Conservation (phyloP, 2,329 filamentous ascomycete species). For the Coniella vitis region DNA sequence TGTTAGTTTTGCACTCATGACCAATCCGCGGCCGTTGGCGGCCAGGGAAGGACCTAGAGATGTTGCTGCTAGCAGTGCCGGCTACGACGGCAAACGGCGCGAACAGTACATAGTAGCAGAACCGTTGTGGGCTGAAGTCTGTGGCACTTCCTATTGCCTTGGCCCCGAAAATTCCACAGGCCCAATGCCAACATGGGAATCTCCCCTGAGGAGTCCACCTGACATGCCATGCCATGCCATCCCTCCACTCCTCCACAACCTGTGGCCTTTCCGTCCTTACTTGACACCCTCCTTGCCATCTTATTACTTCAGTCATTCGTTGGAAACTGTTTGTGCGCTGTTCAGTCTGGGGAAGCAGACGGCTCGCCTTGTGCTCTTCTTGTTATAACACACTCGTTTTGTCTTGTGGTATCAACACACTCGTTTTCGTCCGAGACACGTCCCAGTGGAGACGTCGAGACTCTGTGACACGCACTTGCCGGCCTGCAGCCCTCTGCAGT, state of each 20-base stretch:
- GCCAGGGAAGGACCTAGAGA: too few relatives aligned
- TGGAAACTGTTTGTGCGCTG: neutral
- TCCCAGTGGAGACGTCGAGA: constrained; percentile 4
- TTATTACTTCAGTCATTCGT: constrained; percentile 5
- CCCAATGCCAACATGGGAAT: neutral
- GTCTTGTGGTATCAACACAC: constrained; percentile 7
- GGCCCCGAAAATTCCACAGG: constrained; percentile 6
- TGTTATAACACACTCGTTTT: constrained; percentile 1
- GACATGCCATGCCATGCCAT: neutral
- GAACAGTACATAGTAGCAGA: too few relatives aligned
- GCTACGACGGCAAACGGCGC: too few relatives aligned
- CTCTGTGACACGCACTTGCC: neutral
- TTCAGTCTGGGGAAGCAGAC: neutral
- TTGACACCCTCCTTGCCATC: neutral
- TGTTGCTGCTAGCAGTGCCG: too few relatives aligned
- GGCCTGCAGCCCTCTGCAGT: neutral
- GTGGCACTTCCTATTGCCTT: too few relatives aligned
- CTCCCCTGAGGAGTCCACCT: constrained; percentile 6
- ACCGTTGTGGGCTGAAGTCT: too few relatives aligned
- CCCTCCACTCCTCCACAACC: constrained; percentile 1
- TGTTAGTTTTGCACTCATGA: too few relatives aligned
- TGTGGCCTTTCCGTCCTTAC: constrained; percentile 5
- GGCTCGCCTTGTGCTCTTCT: too few relatives aligned
- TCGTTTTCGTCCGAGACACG: constrained; percentile 9
- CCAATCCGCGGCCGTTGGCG: too few relatives aligned